Evolutionary conservation across 805 yeast genomes (phyloP), one percentile per base, ranked within the genome.

Genomic region (Schizosaccharomyces octosporus): DNA sequence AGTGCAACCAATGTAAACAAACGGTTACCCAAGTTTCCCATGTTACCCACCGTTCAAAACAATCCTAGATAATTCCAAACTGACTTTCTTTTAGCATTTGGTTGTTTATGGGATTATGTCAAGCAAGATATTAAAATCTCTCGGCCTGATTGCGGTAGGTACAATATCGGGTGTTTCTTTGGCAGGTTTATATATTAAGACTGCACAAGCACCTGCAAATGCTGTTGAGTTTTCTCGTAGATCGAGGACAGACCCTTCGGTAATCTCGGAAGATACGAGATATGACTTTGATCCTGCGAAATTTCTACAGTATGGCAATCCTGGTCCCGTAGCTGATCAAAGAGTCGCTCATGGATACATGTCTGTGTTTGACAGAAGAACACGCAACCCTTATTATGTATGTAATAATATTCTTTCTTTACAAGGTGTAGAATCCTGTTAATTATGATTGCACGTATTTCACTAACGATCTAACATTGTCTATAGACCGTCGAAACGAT

Each of bases 281-380:
- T 45, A 45, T n/a, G 57, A 51, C 27, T 51, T 51, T 51, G 55
- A 41, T 42, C 24, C 32, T 62, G 79, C 87, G 3, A 77, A 80
- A 63, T 88, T 85, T 73, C 89, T 88, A 75, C 82, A 83, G 66
- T 89, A 85, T 69, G 98, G 98, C 3, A 87, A 86, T 68, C 98
- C 97, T 0, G 95, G 96, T 1, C 97, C 97, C 0, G 78, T 85
- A 41, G 94, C 87, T 70, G 98, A 93, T 69, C 72, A 90, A 63
- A 80, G 81, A 62, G 79, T 75, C 11, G 77, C 87, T 64, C 75
- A 77, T 62, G 96, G 88, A 72, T 93, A 84, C 70, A 79, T 90
- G 21, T 81, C 93, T 62, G 86, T 93, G 66, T 93, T 82, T 71
- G 90, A 93, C 69, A 79, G 98, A 65, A 79, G 82, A 64, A 84